Base-by-base conservation (phyloP, 148 eudicot species). In the Chenopodium quinoa region DNA sequence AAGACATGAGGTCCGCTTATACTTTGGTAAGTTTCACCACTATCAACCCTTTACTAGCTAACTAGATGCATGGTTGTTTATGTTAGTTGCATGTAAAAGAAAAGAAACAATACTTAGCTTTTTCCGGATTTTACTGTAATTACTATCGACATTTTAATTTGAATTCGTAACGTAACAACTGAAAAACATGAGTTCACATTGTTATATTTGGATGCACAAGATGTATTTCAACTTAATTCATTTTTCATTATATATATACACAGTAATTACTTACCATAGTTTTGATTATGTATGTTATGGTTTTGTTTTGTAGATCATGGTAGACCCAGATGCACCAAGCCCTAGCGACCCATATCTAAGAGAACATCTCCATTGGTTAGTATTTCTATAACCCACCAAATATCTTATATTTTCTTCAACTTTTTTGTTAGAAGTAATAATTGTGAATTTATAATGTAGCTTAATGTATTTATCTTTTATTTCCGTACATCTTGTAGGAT, bases 291-390 rank as follows among this genome's bases (percentile, higher is more conserved):
- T 6, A 27, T 11, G 75, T 47, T 44, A 32, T 34, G 32, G 6
- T 72, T 9, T 72, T 17, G 23, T 80, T 27, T 78, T 27, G 67
- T 77, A 94, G 98, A 86, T 94, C 34, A 91, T 94, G 98, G 92
- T 92, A 31, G 98, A 94, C 84, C 98, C 98, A 9, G 98, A 94
- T 89, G 93, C 90, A 80, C 98, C 98, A 63, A 85, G 97, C 87
- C 98, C 98, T 32, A 94, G 98, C 80, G 97, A 94, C 81, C 93
- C 97, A 13, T 88, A 92, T 81, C 80, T 92, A 60, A 88, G 92
- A 82, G 98, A 94, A 76, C 93, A 94, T 84, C 90, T 94, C 71
- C 97, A 94, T 86, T 94, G 98, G 97, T 94, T 60, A 58, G 89
- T 88, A 71, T 44, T 52, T 40, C 22, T 48, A 48, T 37, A 20